Evolutionary conservation across 208 protist species (phyloP), one percentile per base, ranked within the genome.

Genomic region (Trypanosoma cruzi): DNA sequence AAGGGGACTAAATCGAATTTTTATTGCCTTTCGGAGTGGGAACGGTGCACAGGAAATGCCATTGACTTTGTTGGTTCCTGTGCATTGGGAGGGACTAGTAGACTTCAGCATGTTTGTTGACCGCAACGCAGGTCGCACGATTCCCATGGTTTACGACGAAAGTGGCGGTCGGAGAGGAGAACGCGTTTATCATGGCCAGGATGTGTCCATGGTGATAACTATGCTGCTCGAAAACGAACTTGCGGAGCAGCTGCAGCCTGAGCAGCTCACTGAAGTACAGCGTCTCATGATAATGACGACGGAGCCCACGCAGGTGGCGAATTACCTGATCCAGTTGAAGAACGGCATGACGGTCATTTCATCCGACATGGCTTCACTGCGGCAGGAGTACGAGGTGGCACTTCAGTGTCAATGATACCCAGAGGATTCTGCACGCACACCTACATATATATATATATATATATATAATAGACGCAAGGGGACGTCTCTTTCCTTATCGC

Each of bases 31-130:
- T 28, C 58, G 55, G n/a, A 31, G n/a, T 46, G 32, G 26, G 13
- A 46, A 28, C 32, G 31, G 11, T 24, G 31, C 49, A 18, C 3
- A 34, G 29, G 62, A 64, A 16, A 60, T 71, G 32, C 59, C 70
- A 10, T 29, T 73, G 11, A 78, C 85, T 10, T 42, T 87, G 20
- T 40, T 96, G 24, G 29, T 92, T 34, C 80, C 84, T 7, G 72
- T 93, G 24, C 91, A 96, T 68, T 96, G 91, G 88, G 88, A 96
- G 73, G 76, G 74, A 24, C 73, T 84, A 48, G 77, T 94, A 20
- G 91, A 96, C 75, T 96, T 96, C 63, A 84, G 83, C 75, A 93
- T 96, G 86, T 96, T 92, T 77, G 73, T 84, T 13, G 91, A 96
- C 67, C 88, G 91, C 68, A 86, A 89, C 61, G 91, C 80, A 0